Evolutionary conservation across 768 basidiomycete genomes (phyloP).

Genomic region (Pleurotus djamor): DNA sequence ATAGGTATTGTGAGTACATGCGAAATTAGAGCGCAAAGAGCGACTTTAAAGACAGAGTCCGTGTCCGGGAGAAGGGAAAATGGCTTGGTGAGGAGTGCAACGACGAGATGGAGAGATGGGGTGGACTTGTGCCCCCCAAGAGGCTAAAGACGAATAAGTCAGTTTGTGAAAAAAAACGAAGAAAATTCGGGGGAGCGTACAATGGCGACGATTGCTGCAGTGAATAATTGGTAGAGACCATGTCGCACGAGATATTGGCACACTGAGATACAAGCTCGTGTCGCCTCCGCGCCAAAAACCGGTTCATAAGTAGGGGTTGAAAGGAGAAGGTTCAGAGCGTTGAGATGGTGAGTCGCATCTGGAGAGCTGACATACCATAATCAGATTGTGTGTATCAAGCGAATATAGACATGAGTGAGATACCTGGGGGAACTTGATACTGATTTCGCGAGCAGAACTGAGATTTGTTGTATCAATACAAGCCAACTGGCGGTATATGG

Average conservation of each 20-base stretch:
- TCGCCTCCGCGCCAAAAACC: conserved; percentile 27
- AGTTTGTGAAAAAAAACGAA: neutral
- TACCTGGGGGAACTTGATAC: conserved; percentile 50
- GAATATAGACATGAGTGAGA: conserved; percentile 17
- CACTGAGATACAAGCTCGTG: conserved; percentile 12
- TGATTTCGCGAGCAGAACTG: conserved; percentile 49
- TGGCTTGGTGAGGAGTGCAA: conserved; percentile 41
- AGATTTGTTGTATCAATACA: conserved; percentile 51
- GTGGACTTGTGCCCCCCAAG: conserved; percentile 56
- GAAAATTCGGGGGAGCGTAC: conserved; percentile 33
- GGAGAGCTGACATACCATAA: conserved; percentile 37
- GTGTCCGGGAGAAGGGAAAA: conserved; percentile 25
- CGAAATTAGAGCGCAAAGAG: conserved; percentile 41
- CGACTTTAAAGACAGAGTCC: conserved; percentile 19
- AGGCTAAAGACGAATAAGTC: conserved; percentile 26
- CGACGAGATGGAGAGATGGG: conserved; percentile 44
- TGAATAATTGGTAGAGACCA: conserved; percentile 43
- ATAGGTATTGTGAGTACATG: conserved; percentile 72
- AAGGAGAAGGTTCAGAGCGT: conserved; percentile 48
- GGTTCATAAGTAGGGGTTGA: conserved; percentile 20
- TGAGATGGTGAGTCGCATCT: conserved; percentile 43
- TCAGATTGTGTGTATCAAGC: neutral
- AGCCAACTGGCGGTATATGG: conserved; percentile 51
- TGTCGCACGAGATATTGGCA: conserved; percentile 14
- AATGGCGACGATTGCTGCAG: conserved; percentile 39